Base-by-base conservation (phyloP, 2,329 filamentous ascomycete genomes). In the Tolypocladium endophyticum region DNA sequence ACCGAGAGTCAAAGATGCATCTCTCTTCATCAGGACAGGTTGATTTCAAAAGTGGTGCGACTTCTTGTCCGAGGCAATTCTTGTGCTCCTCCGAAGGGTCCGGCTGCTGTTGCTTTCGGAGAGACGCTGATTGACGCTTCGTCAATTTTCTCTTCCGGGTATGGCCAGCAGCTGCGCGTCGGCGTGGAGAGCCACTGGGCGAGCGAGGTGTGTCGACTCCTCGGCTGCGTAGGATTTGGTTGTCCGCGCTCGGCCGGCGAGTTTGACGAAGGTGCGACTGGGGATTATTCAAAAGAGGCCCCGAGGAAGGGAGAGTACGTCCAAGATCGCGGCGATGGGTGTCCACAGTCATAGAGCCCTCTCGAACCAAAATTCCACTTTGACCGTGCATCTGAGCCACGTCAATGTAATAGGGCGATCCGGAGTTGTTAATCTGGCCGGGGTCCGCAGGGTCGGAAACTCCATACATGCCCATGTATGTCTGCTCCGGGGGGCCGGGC, bases 1-100 rank as follows among this genome's bases (percentile, higher is more conserved):
- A 77, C 16, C 80, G 74, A n/a, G 79, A 74, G 33, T 79, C 71
- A 56, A 83, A 78, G 38, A 85, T 75, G 57, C 71, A 80, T 28
- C 73, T 73, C 61, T 81, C 77, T 39, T 81, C 76, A 2, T 77
- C 73, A 1, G 78, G 77, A 33, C 79, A 79, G 23, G 73, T 73
- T 28, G 71, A 68, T 59, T 77, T 78, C 52, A 83, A 72, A 2
- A 65, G 70, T 28, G 76, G 73, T 1, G 73, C 67, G 55, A 72
- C 63, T 63, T 73, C 67, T 56, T 73, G 57, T 8, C 70, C 67
- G 43, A 68, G 63, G 61, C 71, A 75, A 62, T 76, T 75, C 57
- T 67, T 69, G 63, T 71, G 69, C 35, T 74, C 71, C 11, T 68
- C 66, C 6, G 64, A 56, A 39, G 70, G 67, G 28, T 70, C 63